Percentiles rank a stretch among this genome's conserved stretches.
phyloP scores from a whole-genome alignment of 257 asterid genomes.

The Fraxinus anomala region DNA sequence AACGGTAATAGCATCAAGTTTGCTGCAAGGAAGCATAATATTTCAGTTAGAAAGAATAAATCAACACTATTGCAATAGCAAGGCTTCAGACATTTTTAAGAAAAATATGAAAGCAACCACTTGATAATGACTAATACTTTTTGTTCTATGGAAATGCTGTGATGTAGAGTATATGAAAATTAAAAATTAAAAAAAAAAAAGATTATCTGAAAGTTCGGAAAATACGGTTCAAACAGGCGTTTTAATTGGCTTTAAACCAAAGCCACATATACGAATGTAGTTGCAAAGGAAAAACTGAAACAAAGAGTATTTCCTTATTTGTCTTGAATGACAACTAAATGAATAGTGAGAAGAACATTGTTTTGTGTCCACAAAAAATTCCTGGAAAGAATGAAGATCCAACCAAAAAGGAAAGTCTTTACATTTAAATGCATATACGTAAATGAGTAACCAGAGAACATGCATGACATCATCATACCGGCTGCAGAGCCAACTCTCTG shows the following conservation, averaged over 20 bases:
- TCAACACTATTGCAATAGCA: constrained; percentile 23
- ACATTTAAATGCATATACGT: constrained; percentile 7
- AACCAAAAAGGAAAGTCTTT: constrained; percentile 10
- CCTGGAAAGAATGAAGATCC: constrained; percentile 9
- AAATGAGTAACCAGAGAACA: constrained; percentile 11
- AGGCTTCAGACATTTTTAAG: constrained; percentile 8
- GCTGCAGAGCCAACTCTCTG: constrained; percentile 94
- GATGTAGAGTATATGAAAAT: not conserved
- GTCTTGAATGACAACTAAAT: constrained; percentile 7
- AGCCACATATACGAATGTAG: not conserved
- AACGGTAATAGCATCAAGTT: constrained; percentile 78
- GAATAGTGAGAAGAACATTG: constrained; percentile 6
- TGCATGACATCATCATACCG: constrained; percentile 48
- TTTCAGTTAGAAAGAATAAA: constrained; percentile 28
- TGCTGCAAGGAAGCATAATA: constrained; percentile 61
- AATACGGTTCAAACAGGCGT: not conserved
- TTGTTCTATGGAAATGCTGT: constrained; percentile 9
- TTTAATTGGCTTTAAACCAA: not conserved
- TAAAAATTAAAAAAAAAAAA: constrained; percentile 1
- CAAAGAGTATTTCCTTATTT: not conserved
- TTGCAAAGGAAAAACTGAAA: constrained; percentile 19
- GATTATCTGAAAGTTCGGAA: not conserved
- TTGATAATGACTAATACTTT: constrained; percentile 2
- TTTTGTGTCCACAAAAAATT: constrained; percentile 7
- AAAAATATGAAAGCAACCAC: constrained; percentile 11